Evolutionary conservation across 345 rosid species (phyloP).

Genomic region (Syzygium grande): DNA sequence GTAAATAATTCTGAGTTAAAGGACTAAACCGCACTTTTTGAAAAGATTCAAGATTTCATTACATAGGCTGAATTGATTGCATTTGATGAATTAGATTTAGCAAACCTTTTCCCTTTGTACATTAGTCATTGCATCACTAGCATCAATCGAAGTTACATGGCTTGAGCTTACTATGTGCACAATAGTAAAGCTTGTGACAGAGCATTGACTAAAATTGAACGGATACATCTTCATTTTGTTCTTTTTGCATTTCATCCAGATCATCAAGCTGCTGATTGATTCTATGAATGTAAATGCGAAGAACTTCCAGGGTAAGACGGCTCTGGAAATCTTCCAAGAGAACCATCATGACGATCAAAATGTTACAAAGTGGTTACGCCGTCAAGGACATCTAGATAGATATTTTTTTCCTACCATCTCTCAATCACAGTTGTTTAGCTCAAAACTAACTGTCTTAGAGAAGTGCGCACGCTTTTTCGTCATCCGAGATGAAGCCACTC

Average conservation of each 20-base stretch:
- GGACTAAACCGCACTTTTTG: not conserved
- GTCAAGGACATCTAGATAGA: too few relatives aligned
- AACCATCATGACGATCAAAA: too few relatives aligned
- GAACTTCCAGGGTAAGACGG: too few relatives aligned
- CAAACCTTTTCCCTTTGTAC: too few relatives aligned
- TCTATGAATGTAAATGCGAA: not conserved
- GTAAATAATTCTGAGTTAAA: not conserved
- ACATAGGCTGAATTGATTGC: not conserved
- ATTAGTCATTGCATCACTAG: not conserved
- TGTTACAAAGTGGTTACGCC: too few relatives aligned
- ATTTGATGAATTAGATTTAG: not conserved
- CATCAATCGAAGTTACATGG: not conserved
- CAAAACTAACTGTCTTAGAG: too few relatives aligned
- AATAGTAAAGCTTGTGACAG: too few relatives aligned
- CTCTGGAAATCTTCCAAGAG: too few relatives aligned
- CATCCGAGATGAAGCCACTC: not conserved
- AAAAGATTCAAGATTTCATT: not conserved
- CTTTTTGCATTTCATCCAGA: not conserved
- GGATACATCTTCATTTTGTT: not conserved
- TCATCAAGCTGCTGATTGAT: not conserved
- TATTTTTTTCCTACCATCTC: too few relatives aligned
- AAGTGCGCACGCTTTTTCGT: accelerated
- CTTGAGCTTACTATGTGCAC: not conserved
- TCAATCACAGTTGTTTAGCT: too few relatives aligned
- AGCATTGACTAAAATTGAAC: not conserved